A percentile compares a stretch with the other conserved stretches of the same genome.
phyloP scores from a whole-genome alignment of 2,329 filamentous ascomycete genomes.

The Pyrenophora graminea region DNA sequence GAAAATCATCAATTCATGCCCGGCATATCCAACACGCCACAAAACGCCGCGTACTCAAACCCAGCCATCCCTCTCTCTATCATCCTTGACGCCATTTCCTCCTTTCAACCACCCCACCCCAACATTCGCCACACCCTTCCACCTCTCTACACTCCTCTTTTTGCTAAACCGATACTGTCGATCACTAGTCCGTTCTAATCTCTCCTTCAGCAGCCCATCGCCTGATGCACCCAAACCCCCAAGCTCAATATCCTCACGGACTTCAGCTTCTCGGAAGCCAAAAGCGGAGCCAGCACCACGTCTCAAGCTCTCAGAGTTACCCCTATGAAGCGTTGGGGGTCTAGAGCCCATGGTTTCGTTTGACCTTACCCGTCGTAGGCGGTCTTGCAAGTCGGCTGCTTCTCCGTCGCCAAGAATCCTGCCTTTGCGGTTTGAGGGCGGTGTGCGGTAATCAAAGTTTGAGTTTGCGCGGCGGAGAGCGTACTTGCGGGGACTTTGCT shows the following conservation, averaged over 20 bases:
- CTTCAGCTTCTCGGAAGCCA: conserved; percentile 45
- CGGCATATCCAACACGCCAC: not conserved
- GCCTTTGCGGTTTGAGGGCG: conserved; percentile 42
- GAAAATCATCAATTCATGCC: not conserved
- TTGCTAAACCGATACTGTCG: conserved; percentile 41
- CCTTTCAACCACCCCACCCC: conserved; percentile 45
- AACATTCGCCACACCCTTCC: conserved; percentile 41
- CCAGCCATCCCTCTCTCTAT: conserved; percentile 34
- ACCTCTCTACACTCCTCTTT: conserved; percentile 40
- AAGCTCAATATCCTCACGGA: conserved; percentile 44
- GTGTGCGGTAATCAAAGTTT: conserved; percentile 40
- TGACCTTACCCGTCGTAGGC: conserved; percentile 36
- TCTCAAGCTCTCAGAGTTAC: conserved; percentile 28
- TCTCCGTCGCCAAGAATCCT: conserved; percentile 37
- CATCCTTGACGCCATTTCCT: conserved; percentile 31
- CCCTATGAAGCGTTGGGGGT: conserved; percentile 19
- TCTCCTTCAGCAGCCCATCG: conserved; percentile 35
- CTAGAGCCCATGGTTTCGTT: conserved; percentile 38
- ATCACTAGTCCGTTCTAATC: conserved; percentile 39
- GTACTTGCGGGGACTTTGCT: conserved; percentile 52
- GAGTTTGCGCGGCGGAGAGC: conserved; percentile 30
- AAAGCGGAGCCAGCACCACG: conserved; percentile 32
- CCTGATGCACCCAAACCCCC: conserved; percentile 29
- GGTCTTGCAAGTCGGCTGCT: conserved; percentile 35
- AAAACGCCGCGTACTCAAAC: conserved; percentile 17